Conservation (phyloP, 129 eudicot genomes). For the Flaveria bidentis region DNA sequence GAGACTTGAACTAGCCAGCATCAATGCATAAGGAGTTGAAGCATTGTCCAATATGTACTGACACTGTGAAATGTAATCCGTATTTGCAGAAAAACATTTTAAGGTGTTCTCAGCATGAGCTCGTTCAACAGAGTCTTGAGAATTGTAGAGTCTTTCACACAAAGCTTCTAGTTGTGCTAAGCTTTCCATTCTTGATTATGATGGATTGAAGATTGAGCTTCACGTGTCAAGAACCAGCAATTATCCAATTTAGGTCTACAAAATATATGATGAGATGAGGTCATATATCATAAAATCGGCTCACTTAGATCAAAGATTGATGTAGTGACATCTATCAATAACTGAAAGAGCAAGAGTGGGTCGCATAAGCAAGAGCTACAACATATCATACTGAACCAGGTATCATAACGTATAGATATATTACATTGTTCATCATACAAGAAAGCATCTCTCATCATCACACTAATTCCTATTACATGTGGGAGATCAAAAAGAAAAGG, state of each 20-base stretch:
- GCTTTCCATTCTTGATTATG: conserved; percentile 73
- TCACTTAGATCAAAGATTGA: conserved; percentile 21
- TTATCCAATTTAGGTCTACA: conserved; percentile 69
- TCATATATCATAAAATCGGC: conserved; percentile 31
- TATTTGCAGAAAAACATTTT: conserved; percentile 85
- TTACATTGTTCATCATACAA: conserved; percentile 56
- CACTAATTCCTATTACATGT: conserved; percentile 47
- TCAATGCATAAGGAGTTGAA: conserved; percentile 91
- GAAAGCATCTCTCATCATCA: conserved; percentile 42
- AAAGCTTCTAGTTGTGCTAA: conserved; percentile 89
- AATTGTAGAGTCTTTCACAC: conserved; percentile 96
- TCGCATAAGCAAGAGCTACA: conserved; percentile 18
- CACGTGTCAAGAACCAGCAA: conserved; percentile 64
- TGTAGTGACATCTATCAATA: conserved; percentile 20
- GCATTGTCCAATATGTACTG: conserved; percentile 96
- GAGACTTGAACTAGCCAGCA: conserved; percentile 98
- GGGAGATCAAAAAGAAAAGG: conserved; percentile 31
- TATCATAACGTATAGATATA: conserved; percentile 36
- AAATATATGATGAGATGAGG: conserved; percentile 46
- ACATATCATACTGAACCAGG: conserved; percentile 27
- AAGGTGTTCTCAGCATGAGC: conserved; percentile 93
- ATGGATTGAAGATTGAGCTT: conserved; percentile 36
- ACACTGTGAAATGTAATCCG: conserved; percentile 89
- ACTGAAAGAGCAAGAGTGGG: conserved; percentile 6
- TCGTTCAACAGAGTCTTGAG: conserved; percentile 93